These are phyloP conservation scores for Trebouxia sp. DNA, from an alignment of 139 green algal species.

Conservation along the genomic window DNA sequence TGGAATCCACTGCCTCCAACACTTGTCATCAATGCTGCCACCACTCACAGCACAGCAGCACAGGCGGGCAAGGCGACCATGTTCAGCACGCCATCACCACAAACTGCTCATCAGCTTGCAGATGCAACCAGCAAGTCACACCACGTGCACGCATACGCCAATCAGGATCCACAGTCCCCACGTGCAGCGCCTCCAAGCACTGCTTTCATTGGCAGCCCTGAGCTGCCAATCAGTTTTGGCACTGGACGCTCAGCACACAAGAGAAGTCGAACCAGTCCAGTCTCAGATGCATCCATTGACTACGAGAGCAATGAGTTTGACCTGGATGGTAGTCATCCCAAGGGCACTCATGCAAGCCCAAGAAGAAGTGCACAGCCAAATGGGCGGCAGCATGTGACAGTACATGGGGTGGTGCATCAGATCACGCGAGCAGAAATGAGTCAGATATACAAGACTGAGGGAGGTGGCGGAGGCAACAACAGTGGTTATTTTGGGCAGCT, in stretches of 20 bases:
- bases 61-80: not conserved
- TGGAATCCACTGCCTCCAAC: conserved; percentile 16
- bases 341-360: not conserved
- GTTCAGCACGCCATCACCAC: not conserved
- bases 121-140: not conserved
- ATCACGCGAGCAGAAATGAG: conserved; percentile 20
- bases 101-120: not conserved
- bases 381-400: not conserved
- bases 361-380: not conserved
- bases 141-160: not conserved
- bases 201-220: not conserved
- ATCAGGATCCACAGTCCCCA: not conserved
- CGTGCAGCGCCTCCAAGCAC: not conserved
- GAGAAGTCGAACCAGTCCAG: not conserved
- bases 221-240: not conserved
- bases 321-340: not conserved
- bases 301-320: not conserved
- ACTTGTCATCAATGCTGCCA: not conserved
- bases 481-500: not conserved
- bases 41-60: not conserved
- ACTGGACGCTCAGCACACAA: not conserved
- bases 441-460: conserved; percentile 12
- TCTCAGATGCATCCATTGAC: not conserved
- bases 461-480: not conserved
- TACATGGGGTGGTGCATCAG: conserved; percentile 25